Percentiles rank a stretch among this genome's conserved stretches.
phyloP scores from a whole-genome alignment of 352 stramenopile species.

The Peronospora belbahrii region DNA sequence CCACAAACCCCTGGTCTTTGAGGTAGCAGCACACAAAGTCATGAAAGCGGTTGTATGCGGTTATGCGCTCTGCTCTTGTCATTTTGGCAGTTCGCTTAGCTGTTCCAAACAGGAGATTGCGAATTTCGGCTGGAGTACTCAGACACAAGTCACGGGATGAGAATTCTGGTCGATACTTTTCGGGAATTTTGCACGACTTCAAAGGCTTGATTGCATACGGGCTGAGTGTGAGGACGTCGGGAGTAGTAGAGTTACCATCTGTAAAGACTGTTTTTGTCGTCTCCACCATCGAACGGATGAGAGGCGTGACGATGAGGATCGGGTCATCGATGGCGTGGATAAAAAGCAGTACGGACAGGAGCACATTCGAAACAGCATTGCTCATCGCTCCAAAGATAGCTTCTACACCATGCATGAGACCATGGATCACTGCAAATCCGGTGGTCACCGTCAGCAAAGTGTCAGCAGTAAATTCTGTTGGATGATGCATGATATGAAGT shows the following conservation, averaged over 20 bases:
- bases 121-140: constrained; percentile 5
- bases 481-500: constrained; percentile 20
- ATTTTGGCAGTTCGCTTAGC: constrained; percentile 11
- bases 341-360: constrained; percentile 22
- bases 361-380: constrained; percentile 7
- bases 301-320: constrained; percentile 23
- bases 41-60: constrained; percentile 21
- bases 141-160: constrained; percentile 20
- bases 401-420: constrained; percentile 15
- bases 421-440: constrained; percentile 17
- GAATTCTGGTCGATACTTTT: constrained; percentile 10
- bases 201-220: constrained; percentile 5
- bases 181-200: constrained; percentile 6
- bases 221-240: constrained; percentile 1
- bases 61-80: constrained; percentile 6
- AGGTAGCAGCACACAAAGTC: constrained; percentile 25
- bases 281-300: constrained; percentile 19
- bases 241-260: neutral
- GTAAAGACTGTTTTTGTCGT: constrained; percentile 2
- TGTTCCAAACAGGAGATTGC: constrained; percentile 19
- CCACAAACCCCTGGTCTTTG: constrained; percentile 19
- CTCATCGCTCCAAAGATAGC: constrained; percentile 16
- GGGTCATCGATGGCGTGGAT: constrained; percentile 23
- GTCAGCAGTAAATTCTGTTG: constrained; percentile 21
- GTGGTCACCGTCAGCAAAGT: constrained; percentile 10